phyloP scores from a whole-genome alignment of 768 basidiomycete genomes.

The Sarcomyxa edulis region DNA sequence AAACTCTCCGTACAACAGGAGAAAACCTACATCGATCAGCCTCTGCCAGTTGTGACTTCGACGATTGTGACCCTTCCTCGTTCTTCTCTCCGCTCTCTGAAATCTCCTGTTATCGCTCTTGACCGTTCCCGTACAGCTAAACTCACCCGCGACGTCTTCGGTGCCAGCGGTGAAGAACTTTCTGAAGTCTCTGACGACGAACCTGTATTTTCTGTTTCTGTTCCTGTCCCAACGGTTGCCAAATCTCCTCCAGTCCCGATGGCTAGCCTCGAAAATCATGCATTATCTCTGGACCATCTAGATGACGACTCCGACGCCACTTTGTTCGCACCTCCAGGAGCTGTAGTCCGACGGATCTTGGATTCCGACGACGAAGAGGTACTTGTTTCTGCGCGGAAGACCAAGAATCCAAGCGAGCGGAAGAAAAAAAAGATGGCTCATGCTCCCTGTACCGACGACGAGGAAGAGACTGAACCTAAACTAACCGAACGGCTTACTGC shows the following conservation, averaged over 20 bases:
- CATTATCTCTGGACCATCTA: background rate
- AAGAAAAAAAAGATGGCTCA: conserved; percentile 8
- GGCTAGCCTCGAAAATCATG: background rate
- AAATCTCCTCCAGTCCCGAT: too few relatives aligned
- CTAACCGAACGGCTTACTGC: background rate
- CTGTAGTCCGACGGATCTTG: background rate
- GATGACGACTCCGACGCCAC: background rate
- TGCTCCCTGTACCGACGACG: background rate
- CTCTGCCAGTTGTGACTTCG: too few relatives aligned
- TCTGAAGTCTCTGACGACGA: conserved; percentile 18
- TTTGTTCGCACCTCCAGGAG: conserved; percentile 3
- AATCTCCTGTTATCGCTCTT: too few relatives aligned
- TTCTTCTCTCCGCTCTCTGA: too few relatives aligned
- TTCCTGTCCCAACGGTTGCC: too few relatives aligned
- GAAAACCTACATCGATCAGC: too few relatives aligned
- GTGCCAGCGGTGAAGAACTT: conserved; percentile 18
- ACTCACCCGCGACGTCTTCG: conserved; percentile 12
- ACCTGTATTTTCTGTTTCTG: too few relatives aligned
- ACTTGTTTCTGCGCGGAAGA: conserved; percentile 2
- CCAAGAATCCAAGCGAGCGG: conserved; percentile 9
- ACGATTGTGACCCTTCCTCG: too few relatives aligned
- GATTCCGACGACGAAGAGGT: conserved; percentile 12
- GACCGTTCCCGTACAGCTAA: too few relatives aligned
- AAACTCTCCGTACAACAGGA: too few relatives aligned
- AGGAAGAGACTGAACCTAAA: background rate